phyloP scores from a whole-genome alignment of 306 rosid species.

The Ammopiptanthus mongolicus region DNA sequence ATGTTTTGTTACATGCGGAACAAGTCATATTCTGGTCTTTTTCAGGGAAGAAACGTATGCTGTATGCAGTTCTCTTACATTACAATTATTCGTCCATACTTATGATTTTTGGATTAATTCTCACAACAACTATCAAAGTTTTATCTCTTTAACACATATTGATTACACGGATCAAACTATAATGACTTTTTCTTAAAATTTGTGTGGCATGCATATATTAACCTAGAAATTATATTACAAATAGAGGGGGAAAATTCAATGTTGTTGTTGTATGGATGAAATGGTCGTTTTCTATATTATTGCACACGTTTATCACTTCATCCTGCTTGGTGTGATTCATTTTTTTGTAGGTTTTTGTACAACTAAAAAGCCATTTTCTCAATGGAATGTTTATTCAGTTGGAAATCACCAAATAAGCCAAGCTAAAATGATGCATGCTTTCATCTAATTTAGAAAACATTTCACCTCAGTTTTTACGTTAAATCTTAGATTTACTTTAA shows the following conservation, averaged over 20 bases:
- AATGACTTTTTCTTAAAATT: not conserved
- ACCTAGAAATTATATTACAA: too few relatives aligned
- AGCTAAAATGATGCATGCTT: too few relatives aligned
- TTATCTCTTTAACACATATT: not conserved
- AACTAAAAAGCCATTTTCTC: not conserved
- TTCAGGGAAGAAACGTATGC: not conserved
- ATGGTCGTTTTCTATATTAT: not conserved
- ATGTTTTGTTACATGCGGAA: not conserved
- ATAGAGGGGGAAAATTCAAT: too few relatives aligned
- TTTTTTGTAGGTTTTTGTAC: not conserved
- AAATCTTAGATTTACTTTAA: too few relatives aligned
- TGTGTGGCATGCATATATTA: not conserved
- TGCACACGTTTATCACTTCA: not conserved
- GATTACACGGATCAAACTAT: not conserved
- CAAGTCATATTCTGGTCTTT: constrained; percentile 1
- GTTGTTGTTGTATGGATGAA: not conserved
- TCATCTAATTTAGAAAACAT: too few relatives aligned
- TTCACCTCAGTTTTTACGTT: too few relatives aligned
- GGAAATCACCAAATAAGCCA: too few relatives aligned
- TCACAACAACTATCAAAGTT: not conserved
- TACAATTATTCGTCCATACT: not conserved
- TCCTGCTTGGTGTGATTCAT: not conserved
- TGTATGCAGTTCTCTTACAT: not conserved
- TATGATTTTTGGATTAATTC: not conserved
- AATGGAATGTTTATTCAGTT: too few relatives aligned